A percentile compares a stretch with the other conserved stretches of the same genome.
phyloP scores from a whole-genome alignment of 495 filamentous ascomycete genomes.

The Neurospora cerealis region DNA sequence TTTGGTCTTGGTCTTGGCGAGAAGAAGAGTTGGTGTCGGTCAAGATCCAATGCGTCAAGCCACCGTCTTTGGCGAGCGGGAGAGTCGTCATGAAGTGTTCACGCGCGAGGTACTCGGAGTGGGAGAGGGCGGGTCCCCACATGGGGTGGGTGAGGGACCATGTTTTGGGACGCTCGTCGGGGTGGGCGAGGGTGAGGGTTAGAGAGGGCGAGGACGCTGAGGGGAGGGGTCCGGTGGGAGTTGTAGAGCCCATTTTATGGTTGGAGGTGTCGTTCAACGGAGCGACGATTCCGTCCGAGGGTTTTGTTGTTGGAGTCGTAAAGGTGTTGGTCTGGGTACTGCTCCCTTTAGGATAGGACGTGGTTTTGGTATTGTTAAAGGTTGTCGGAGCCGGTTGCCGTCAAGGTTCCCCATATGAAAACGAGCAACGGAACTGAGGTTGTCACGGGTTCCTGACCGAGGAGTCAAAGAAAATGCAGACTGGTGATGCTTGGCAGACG shows the following conservation, averaged over 20 bases:
- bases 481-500: background rate
- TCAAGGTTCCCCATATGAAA: background rate
- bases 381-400: background rate
- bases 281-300: background rate
- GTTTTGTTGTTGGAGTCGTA: background rate
- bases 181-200: conserved; percentile 57
- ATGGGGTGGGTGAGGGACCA: conserved; percentile 57
- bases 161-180: conserved; percentile 49
- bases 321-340: background rate
- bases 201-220: conserved; percentile 49
- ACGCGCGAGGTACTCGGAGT: conserved; percentile 64
- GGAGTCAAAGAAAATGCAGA: background rate
- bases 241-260: conserved; percentile 18
- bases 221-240: conserved; percentile 34
- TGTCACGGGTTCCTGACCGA: background rate
- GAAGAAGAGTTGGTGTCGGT: conserved; percentile 36
- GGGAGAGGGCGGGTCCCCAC: conserved; percentile 60
- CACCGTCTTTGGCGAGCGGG: conserved; percentile 58
- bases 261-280: background rate
- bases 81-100: conserved; percentile 63
- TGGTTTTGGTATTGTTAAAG: background rate
- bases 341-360: background rate
- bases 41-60: conserved; percentile 79
- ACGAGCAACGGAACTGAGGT: background rate
- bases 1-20: conserved; percentile 16